Evolutionary conservation across 805 yeast genomes (phyloP).

Genomic region (Scheffersomyces lignosus): DNA sequence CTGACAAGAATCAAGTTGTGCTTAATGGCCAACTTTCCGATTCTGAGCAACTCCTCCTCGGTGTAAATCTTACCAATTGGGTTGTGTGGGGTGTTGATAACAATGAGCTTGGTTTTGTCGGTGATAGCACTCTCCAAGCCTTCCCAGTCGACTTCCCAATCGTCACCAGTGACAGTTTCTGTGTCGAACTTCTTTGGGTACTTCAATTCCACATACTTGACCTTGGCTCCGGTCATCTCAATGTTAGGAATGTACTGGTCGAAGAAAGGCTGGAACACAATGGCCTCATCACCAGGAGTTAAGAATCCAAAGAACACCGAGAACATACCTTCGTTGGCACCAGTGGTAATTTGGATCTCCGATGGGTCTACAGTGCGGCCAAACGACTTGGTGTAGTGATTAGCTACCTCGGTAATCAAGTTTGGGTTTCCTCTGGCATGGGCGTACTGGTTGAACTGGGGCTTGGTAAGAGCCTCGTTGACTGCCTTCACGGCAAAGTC

Average conservation of each 20-base stretch:
- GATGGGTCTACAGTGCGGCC: constrained; percentile 54
- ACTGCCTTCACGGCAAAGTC: constrained; percentile 87
- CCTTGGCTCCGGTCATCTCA: constrained; percentile 90
- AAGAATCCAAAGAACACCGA: constrained; percentile 82
- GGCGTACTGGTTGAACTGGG: constrained; percentile 88
- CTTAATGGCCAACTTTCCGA: constrained; percentile 83
- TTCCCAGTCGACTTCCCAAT: constrained; percentile 83
- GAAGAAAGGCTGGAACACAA: constrained; percentile 95
- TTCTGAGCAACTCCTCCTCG: constrained; percentile 65
- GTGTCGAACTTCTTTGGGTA: constrained; percentile 73
- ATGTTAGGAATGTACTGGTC: constrained; percentile 96
- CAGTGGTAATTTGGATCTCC: constrained; percentile 84
- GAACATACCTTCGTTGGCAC: constrained; percentile 95
- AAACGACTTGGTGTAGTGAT: constrained; percentile 68
- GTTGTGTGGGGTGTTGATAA: constrained; percentile 92
- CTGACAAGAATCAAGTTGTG: constrained; percentile 80
- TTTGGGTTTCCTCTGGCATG: constrained; percentile 86
- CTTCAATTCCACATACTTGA: constrained; percentile 80
- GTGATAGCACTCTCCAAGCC: constrained; percentile 73
- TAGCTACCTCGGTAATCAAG: constrained; percentile 66
- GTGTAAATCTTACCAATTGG: constrained; percentile 92
- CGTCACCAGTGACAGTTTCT: constrained; percentile 71
- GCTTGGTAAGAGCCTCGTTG: constrained; percentile 64
- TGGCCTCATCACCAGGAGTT: constrained; percentile 88
- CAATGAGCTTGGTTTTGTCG: constrained; percentile 77